Percentiles rank a stretch among this genome's conserved stretches.
These are phyloP conservation scores for Lolium perenne DNA, from an alignment of 176 grass and related monocot species.

Conservation along the genomic window DNA sequence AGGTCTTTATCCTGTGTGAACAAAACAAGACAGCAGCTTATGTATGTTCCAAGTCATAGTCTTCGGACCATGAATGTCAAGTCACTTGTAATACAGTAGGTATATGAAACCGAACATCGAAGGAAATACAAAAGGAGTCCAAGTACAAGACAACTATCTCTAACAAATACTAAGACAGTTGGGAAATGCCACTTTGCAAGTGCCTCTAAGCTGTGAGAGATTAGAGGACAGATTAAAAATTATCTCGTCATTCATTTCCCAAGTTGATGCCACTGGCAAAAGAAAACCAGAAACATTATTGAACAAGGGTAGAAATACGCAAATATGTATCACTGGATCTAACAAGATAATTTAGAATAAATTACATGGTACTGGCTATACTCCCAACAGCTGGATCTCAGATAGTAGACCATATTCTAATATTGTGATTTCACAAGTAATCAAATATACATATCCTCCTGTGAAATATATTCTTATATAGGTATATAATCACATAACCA, in stretches of 20 bases:
- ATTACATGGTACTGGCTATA: constrained; percentile 8
- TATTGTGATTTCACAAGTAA: constrained; percentile 19
- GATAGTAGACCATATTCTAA: neutral
- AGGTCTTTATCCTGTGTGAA: constrained; percentile 76
- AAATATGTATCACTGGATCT: neutral
- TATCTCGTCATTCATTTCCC: constrained; percentile 12
- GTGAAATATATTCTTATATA: neutral
- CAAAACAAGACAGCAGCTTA: constrained; percentile 38
- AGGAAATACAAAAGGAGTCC: constrained; percentile 6
- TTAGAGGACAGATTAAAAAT: neutral
- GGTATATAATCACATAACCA: neutral
- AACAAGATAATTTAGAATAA: constrained; percentile 19
- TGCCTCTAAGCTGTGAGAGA: neutral
- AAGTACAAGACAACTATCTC: neutral
- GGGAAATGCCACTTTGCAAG: neutral
- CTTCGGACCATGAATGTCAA: constrained; percentile 1
- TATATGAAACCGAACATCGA: neutral
- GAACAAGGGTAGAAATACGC: neutral
- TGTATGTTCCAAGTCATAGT: neutral
- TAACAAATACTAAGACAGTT: neutral
- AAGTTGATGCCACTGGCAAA: constrained; percentile 18
- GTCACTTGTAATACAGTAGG: neutral
- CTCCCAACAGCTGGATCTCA: constrained; percentile 14
- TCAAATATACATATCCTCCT: neutral
- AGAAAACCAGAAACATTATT: neutral